Conservation (phyloP, 768 basidiomycete species). For the Coprinopsis cinerea region DNA sequence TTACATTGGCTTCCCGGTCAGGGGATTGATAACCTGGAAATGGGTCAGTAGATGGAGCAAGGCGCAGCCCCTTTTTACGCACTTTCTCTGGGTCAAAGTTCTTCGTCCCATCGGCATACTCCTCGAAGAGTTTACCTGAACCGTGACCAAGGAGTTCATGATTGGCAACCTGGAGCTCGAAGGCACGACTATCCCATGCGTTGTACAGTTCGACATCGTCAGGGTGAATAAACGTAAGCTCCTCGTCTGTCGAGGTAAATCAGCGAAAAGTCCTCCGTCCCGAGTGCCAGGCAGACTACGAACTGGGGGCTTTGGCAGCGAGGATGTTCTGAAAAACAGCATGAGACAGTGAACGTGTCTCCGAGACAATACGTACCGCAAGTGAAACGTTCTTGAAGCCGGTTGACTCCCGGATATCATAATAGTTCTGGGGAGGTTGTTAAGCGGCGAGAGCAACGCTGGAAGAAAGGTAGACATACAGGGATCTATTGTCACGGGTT, state of each 20-base stretch:
- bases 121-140: constrained; percentile 77
- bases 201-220: constrained; percentile 72
- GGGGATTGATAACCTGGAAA: constrained; percentile 67
- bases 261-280: constrained; percentile 1
- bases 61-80: neutral
- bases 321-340: constrained; percentile 58
- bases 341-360: neutral
- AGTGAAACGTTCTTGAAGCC: constrained; percentile 92
- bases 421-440: constrained; percentile 54
- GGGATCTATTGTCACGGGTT: constrained; percentile 59
- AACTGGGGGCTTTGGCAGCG: constrained; percentile 81
- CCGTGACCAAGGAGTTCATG: constrained; percentile 87
- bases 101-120: constrained; percentile 66
- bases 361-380: constrained; percentile 40
- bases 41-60: neutral
- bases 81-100: constrained; percentile 77
- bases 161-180: constrained; percentile 87
- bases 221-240: constrained; percentile 76
- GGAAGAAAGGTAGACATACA: neutral
- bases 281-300: constrained; percentile 16
- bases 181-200: constrained; percentile 70
- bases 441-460: constrained; percentile 1
- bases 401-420: constrained; percentile 70
- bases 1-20: constrained; percentile 73
- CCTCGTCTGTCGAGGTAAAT: constrained; percentile 45